Conservation (phyloP, 192 early-diverging fungal species). For the Phlyctochytrium arcticum region DNA sequence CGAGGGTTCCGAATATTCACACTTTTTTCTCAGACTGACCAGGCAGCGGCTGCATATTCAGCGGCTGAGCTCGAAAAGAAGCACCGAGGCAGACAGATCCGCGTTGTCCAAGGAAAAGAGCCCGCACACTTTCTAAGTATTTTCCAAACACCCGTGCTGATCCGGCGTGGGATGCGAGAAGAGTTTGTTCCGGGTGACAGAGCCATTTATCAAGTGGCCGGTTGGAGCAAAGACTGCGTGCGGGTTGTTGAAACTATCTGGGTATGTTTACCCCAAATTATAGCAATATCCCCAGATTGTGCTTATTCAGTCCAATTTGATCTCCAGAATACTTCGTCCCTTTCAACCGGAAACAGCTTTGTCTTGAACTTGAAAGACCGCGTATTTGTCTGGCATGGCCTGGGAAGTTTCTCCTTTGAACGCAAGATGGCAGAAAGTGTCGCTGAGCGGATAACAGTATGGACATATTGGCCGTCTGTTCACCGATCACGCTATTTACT, state of each 20-base stretch:
- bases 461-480: background rate
- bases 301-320: background rate
- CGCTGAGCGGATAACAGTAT: conserved; percentile 24
- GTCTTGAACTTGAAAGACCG: conserved; percentile 13
- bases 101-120: conserved; percentile 35
- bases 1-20: background rate
- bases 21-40: conserved; percentile 32
- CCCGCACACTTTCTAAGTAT: conserved; percentile 29
- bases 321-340: background rate
- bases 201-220: conserved; percentile 24
- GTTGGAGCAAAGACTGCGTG: conserved; percentile 2
- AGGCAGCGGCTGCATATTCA: conserved; percentile 24
- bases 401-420: conserved; percentile 23
- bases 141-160: conserved; percentile 15
- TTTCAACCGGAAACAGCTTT: conserved; percentile 22
- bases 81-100: conserved; percentile 24
- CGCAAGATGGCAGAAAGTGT: background rate
- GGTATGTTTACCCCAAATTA: background rate
- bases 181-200: background rate
- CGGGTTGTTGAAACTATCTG: conserved; percentile 20
- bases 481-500: background rate
- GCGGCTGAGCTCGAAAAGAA: conserved; percentile 33
- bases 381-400: conserved; percentile 29
- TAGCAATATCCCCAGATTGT: background rate
- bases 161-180: conserved; percentile 12